phyloP scores from a whole-genome alignment of 1,284 basidiomycete species.

The Apiotrichum sp. region DNA sequence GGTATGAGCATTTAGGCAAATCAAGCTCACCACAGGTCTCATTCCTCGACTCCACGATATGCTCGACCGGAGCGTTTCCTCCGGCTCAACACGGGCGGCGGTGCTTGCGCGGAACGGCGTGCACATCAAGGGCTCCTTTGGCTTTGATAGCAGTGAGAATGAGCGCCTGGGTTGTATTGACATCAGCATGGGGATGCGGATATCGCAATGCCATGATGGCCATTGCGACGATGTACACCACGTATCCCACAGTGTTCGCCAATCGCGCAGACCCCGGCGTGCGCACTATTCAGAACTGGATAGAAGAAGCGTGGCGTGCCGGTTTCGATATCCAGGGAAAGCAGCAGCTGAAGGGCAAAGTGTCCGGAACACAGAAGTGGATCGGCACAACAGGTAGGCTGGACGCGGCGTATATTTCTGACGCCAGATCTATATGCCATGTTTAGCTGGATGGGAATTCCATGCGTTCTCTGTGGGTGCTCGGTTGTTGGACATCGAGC shows the following conservation, averaged over 20 bases:
- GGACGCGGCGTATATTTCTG: background rate
- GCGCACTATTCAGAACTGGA: constrained; percentile 64
- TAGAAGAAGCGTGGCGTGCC: constrained; percentile 68
- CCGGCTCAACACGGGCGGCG: constrained; percentile 56
- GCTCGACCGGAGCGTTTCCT: constrained; percentile 53
- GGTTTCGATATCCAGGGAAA: constrained; percentile 70
- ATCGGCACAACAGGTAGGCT: constrained; percentile 66
- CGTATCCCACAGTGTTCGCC: constrained; percentile 25
- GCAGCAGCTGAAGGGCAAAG: constrained; percentile 53
- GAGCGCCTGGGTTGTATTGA: background rate
- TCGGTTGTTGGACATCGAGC: background rate
- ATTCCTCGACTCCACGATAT: constrained; percentile 60
- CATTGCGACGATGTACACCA: constrained; percentile 57
- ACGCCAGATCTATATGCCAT: constrained; percentile 50
- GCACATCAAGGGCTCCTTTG: constrained; percentile 58
- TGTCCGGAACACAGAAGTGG: constrained; percentile 65
- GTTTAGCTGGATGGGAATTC: constrained; percentile 55
- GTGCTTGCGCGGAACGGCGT: constrained; percentile 61
- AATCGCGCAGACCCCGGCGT: constrained; percentile 56
- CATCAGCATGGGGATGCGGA: constrained; percentile 46
- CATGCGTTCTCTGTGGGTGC: constrained; percentile 47
- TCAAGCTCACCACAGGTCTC: constrained; percentile 51
- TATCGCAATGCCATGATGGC: constrained; percentile 82
- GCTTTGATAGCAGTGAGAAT: constrained; percentile 65
- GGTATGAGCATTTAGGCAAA: constrained; percentile 48